These are phyloP conservation scores for Aspergillus luchuensis DNA, from an alignment of 2,329 filamentous ascomycete genomes.

Conservation along the genomic window DNA sequence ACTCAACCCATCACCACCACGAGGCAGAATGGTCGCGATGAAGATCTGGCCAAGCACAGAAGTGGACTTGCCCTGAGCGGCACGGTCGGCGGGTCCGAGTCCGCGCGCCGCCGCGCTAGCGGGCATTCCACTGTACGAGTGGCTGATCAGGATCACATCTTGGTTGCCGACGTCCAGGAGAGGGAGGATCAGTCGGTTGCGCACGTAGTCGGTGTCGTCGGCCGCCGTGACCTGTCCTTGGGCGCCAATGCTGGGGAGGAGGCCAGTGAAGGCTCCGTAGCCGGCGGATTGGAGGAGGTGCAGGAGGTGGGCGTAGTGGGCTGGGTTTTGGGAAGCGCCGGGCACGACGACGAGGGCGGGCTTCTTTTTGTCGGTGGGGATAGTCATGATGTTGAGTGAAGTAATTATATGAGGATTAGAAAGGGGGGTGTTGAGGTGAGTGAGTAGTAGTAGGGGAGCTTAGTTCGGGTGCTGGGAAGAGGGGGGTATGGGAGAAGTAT, in stretches of 20 bases:
- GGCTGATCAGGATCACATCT: slow-evolving; percentile 10
- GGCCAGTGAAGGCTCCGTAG: slow-evolving; percentile 3
- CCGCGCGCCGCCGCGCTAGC: slow-evolving; percentile 6
- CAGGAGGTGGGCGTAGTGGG: slow-evolving; percentile 2
- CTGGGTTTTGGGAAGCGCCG: slow-evolving; percentile 8
- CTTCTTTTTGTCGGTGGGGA: not conserved
- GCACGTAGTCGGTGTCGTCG: slow-evolving; percentile 7
- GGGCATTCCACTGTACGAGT: slow-evolving; percentile 7
- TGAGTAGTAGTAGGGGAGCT: too few species aligned
- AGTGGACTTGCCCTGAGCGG: not conserved
- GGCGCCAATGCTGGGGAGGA: slow-evolving; percentile 8
- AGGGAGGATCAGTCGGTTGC: slow-evolving; percentile 1
- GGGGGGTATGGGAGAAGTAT: too few species aligned
- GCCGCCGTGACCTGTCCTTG: not conserved
- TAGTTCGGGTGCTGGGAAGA: too few species aligned
- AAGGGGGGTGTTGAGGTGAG: too few species aligned
- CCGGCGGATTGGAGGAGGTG: slow-evolving; percentile 7
- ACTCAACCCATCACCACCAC: not conserved
- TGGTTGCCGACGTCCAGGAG: slow-evolving; percentile 3
- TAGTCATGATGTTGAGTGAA: not conserved
- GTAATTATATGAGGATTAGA: too few species aligned
- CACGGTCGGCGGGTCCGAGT: slow-evolving; percentile 2
- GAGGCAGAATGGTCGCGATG: not conserved
- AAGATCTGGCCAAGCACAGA: not conserved
- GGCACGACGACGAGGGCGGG: slow-evolving; percentile 4